A percentile compares a stretch with the other conserved stretches of the same genome.
Conservation (phyloP, 129 eudicot genomes). For the Flaveria bidentis region DNA sequence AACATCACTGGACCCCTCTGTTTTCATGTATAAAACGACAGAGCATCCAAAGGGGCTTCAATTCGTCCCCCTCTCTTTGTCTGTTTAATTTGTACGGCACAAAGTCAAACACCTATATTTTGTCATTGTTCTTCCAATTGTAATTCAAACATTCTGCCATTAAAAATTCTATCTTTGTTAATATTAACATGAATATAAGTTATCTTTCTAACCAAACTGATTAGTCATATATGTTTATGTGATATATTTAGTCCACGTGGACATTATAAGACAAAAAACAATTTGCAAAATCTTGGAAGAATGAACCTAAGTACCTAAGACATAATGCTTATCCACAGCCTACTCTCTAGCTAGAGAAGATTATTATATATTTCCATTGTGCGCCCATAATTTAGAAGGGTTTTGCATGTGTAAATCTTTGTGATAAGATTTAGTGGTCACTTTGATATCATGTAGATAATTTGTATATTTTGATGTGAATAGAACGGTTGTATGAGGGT, state of each 20-base stretch:
- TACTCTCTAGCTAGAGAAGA: too few relatives aligned
- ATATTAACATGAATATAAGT: too few relatives aligned
- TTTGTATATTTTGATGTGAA: too few relatives aligned
- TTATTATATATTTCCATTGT: too few relatives aligned
- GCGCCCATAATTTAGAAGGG: background rate
- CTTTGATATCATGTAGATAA: too few relatives aligned
- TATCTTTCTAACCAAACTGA: too few relatives aligned
- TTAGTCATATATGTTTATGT: too few relatives aligned
- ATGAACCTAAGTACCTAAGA: background rate
- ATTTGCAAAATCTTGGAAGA: conserved; percentile 7
- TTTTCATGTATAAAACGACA: conserved; percentile 37
- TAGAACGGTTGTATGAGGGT: too few relatives aligned
- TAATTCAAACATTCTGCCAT: background rate
- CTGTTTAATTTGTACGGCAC: conserved; percentile 24
- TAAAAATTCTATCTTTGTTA: too few relatives aligned
- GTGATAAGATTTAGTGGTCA: too few relatives aligned
- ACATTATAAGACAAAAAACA: background rate
- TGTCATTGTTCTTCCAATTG: background rate
- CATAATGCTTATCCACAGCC: background rate
- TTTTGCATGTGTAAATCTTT: too few relatives aligned
- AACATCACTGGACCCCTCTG: conserved; percentile 28
- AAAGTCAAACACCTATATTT: conserved; percentile 38
- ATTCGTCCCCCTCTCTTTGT: background rate
- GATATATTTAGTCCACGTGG: background rate
- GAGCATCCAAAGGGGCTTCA: conserved; percentile 35